A percentile compares a stretch with the other conserved stretches of the same genome.
Evolutionary conservation across 1,139 yeast genomes (phyloP).

Genomic region (Lodderomyces parapsilosis): DNA sequence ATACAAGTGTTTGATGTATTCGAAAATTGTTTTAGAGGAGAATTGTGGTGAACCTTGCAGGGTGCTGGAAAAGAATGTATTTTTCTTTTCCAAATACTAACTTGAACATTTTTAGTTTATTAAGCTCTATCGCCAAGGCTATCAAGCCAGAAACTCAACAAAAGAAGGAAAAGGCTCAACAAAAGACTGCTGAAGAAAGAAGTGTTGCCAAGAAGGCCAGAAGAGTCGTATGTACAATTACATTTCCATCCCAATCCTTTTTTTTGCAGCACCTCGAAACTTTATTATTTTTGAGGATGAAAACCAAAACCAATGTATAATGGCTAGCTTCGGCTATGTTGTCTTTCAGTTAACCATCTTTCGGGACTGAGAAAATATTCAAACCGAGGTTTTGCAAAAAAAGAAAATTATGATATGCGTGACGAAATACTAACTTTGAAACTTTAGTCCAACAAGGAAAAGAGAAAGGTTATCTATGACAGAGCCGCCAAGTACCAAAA

Average conservation of each 20-base stretch:
- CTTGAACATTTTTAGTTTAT: constrained; percentile 31
- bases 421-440: constrained; percentile 34
- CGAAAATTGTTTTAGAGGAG: constrained; percentile 10
- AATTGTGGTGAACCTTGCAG: neutral
- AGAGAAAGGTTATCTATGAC: constrained; percentile 93
- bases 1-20: constrained; percentile 16
- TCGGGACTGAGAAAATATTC: constrained; percentile 82
- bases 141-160: constrained; percentile 87
- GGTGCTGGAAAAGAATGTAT: constrained; percentile 8
- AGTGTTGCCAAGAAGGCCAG: constrained; percentile 86
- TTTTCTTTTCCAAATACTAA: constrained; percentile 28
- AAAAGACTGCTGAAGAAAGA: constrained; percentile 82
- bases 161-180: constrained; percentile 91
- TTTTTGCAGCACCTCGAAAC: constrained; percentile 1
- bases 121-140: constrained; percentile 10
- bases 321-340: constrained; percentile 89
- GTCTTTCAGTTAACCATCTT: constrained; percentile 98
- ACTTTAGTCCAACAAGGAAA: constrained; percentile 74
- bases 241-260: constrained; percentile 3
- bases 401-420: neutral
- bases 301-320: constrained; percentile 56
- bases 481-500: constrained; percentile 98
- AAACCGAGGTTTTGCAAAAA: constrained; percentile 4
- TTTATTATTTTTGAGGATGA: constrained; percentile 59
- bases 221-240: constrained; percentile 81